Evolutionary conservation across 2,329 filamentous ascomycete species (phyloP), one percentile per base, ranked within the genome.

Genomic region (Claviceps digitariae): DNA sequence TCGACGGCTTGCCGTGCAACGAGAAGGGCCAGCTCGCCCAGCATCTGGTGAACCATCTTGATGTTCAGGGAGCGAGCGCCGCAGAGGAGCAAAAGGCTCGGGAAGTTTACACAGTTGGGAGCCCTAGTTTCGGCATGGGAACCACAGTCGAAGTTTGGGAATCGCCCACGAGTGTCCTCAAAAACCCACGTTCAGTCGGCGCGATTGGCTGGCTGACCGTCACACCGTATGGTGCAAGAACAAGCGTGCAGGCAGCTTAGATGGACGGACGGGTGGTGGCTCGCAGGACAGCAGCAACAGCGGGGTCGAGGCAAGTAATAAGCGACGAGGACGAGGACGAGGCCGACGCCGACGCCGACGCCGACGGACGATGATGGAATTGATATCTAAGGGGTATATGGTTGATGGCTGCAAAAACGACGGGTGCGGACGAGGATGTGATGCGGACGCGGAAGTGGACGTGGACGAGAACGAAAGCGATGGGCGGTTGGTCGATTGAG

Each of bases 1-100:
- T 57, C 52, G 0, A 55, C 51, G 48, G 67, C 63, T 48, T 63
- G 64, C 52, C 69, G 65, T 50, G 64, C 69, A 52, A 71, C 64
- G 27, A 71, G 58, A 48, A 67, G 59, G 41, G 64, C 66, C 52
- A 67, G 67, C 52, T 68, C 65, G 56, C 64, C 63, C 52, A 72
- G 55, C 46, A 67, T 62, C 52, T 69, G 62, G 50, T 72, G 50
- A 55, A 64, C 63, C 70, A 73, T 73, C 52, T 72, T 73, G 52
- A 54, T 59, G 57, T 25, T 25, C 31, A 38, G 27, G 2, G 29
- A 13, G 40, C 41, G 44, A 43, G 20, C 31, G 52, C 47, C 20
- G 23, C n/a, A 17, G 34, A 51, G 9, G 43, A 20, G 15, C 27
- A 43, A 12, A 41, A 23, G 34, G 34, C 45, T 44, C 49, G 40